Percentiles rank a stretch among this genome's conserved stretches.
Evolutionary conservation across 306 rosid species (phyloP).

Genomic region (Rosa persica): DNA sequence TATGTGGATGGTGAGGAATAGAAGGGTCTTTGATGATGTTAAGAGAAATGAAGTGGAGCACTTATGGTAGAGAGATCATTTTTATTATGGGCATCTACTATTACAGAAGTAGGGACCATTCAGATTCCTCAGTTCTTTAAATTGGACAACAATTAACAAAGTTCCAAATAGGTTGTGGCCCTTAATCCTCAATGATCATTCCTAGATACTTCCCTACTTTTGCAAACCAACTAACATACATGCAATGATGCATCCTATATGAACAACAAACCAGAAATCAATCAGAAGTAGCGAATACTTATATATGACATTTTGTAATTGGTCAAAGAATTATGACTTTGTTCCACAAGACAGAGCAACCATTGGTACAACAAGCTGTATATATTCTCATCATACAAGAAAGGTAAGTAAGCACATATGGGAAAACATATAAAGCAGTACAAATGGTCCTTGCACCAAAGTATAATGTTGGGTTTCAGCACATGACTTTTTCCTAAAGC

Average conservation of each 20-base stretch:
- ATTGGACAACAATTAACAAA: not conserved
- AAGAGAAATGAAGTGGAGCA: not conserved
- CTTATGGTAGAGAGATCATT: not conserved
- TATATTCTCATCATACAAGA: not conserved
- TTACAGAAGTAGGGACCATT: not conserved
- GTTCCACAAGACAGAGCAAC: not conserved
- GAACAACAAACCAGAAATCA: too few relatives aligned
- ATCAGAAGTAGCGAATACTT: not conserved
- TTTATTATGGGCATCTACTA: not conserved
- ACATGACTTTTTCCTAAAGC: too few relatives aligned
- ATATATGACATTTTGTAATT: not conserved
- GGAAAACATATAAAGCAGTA: not conserved
- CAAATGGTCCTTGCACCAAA: not conserved
- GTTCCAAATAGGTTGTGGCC: not conserved
- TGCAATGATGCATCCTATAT: not conserved
- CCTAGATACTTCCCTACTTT: not conserved
- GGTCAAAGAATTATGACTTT: not conserved
- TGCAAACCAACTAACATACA: not conserved
- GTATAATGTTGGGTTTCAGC: too few relatives aligned
- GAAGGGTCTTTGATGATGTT: not conserved
- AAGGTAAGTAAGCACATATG: too few relatives aligned
- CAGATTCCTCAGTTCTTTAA: not conserved
- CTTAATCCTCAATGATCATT: not conserved
- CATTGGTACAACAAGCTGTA: not conserved
- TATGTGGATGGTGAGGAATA: too few relatives aligned